phyloP scores from a whole-genome alignment of 805 yeast species.

The Blastobotrys chiropterorum region DNA sequence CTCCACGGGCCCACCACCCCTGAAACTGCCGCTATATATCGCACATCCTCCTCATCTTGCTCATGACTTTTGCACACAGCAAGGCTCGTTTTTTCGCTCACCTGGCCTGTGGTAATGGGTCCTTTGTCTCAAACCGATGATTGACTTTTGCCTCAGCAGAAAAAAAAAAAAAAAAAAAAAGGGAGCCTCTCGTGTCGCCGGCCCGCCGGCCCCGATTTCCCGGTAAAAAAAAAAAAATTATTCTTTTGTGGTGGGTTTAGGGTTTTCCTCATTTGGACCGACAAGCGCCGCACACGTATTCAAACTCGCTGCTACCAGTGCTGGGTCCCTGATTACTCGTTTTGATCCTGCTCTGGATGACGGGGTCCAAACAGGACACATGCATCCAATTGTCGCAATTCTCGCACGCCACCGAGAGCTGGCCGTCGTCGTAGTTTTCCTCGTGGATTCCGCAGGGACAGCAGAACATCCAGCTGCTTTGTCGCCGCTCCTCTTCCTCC shows the following conservation, averaged over 20 bases:
- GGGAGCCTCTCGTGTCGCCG: too few relatives aligned
- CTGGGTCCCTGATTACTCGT: not conserved
- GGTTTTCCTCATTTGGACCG: not conserved
- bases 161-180: too few relatives aligned
- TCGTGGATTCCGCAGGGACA: conserved; percentile 34
- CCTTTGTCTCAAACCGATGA: not conserved
- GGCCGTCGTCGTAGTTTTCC: conserved; percentile 35
- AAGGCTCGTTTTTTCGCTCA: not conserved
- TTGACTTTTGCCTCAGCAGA: too few relatives aligned
- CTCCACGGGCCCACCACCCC: too few relatives aligned
- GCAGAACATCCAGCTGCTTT: conserved; percentile 34
- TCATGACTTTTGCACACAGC: too few relatives aligned
- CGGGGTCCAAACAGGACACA: conserved; percentile 26
- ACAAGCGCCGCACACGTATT: not conserved
- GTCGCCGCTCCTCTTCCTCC: conserved; percentile 19
- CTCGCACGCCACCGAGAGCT: conserved; percentile 32
- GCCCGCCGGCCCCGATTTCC: not conserved
- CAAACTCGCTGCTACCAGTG: not conserved
- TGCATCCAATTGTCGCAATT: conserved; percentile 39
- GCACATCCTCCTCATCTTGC: too few relatives aligned
- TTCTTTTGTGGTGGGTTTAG: not conserved
- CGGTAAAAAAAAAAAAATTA: not conserved
- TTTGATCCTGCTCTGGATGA: not conserved
- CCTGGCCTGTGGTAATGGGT: not conserved
- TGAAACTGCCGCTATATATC: too few relatives aligned